A percentile compares a stretch with the other conserved stretches of the same genome.
Conservation (phyloP, 352 stramenopile genomes). For the Phytophthora ramorum region DNA sequence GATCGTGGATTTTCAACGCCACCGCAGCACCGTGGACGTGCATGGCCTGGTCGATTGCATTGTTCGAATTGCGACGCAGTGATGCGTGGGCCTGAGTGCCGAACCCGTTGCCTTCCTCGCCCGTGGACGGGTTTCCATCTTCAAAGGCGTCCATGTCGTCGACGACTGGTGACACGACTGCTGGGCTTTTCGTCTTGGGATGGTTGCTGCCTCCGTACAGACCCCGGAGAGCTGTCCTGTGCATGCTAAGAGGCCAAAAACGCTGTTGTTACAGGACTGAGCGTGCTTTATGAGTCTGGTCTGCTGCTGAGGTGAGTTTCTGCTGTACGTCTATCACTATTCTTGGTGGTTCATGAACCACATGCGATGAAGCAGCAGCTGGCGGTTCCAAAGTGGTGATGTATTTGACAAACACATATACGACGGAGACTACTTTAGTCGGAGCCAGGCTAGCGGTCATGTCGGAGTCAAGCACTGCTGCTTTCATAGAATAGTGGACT, state of each 20-base stretch:
- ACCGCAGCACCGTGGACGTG: slow-evolving; percentile 23
- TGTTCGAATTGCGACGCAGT: slow-evolving; percentile 21
- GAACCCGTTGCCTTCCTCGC: slow-evolving; percentile 37
- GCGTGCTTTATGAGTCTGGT: slow-evolving; percentile 2
- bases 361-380: slow-evolving; percentile 13
- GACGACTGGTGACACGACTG: slow-evolving; percentile 58
- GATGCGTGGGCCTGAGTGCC: slow-evolving; percentile 11
- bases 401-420: slow-evolving; percentile 11
- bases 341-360: slow-evolving; percentile 16
- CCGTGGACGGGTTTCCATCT: slow-evolving; percentile 27
- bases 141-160: slow-evolving; percentile 40
- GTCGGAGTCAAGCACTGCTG: not conserved
- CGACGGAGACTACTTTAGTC: not conserved
- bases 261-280: slow-evolving; percentile 5
- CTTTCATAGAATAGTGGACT: slow-evolving; percentile 27
- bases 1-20: slow-evolving; percentile 39
- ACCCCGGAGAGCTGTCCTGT: slow-evolving; percentile 45
- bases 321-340: slow-evolving; percentile 19
- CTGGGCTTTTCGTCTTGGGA: slow-evolving; percentile 54
- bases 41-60: slow-evolving; percentile 7
- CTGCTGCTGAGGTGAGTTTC: slow-evolving; percentile 10
- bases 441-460: not conserved
- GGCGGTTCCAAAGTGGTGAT: not conserved
- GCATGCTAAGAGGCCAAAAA: slow-evolving; percentile 34
- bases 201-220: slow-evolving; percentile 48